phyloP scores from a whole-genome alignment of 2,329 filamentous ascomycete species.

The Xylariaceae sp. region DNA sequence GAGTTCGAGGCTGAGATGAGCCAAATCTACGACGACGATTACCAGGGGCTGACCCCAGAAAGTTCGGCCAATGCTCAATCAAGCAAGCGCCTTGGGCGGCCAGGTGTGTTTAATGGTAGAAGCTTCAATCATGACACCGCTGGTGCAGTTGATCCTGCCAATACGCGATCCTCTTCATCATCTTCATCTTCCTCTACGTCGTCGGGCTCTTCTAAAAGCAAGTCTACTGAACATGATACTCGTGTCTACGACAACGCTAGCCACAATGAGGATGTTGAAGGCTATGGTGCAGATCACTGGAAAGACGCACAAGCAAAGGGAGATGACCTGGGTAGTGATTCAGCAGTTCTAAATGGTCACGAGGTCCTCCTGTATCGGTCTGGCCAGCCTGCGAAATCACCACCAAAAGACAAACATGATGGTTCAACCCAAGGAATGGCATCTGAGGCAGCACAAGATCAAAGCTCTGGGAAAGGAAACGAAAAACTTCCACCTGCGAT shows the following conservation, averaged over 20 bases:
- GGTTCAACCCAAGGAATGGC: slow-evolving; percentile 23
- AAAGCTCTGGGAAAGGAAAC: slow-evolving; percentile 45
- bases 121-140: slow-evolving; percentile 42
- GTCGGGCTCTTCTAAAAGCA: slow-evolving; percentile 44
- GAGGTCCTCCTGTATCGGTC: slow-evolving; percentile 70
- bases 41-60: slow-evolving; percentile 35
- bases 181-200: slow-evolving; percentile 29
- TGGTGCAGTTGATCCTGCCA: slow-evolving; percentile 25
- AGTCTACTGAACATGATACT: slow-evolving; percentile 49
- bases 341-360: slow-evolving; percentile 67
- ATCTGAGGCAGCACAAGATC: slow-evolving; percentile 43
- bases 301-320: slow-evolving; percentile 67
- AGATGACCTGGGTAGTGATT: slow-evolving; percentile 70
- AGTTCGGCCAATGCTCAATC: slow-evolving; percentile 29
- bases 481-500: slow-evolving; percentile 63
- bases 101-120: slow-evolving; percentile 21
- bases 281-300: slow-evolving; percentile 79
- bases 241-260: slow-evolving; percentile 65
- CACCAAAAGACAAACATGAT: slow-evolving; percentile 14
- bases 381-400: slow-evolving; percentile 6
- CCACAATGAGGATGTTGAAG: slow-evolving; percentile 78
- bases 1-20: slow-evolving; percentile 66
- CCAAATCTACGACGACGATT: slow-evolving; percentile 62
- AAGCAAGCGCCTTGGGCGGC: slow-evolving; percentile 17
- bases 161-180: slow-evolving; percentile 23